phyloP scores from a whole-genome alignment of 2,329 filamentous ascomycete species.

The Aspergillus fumigatus region DNA sequence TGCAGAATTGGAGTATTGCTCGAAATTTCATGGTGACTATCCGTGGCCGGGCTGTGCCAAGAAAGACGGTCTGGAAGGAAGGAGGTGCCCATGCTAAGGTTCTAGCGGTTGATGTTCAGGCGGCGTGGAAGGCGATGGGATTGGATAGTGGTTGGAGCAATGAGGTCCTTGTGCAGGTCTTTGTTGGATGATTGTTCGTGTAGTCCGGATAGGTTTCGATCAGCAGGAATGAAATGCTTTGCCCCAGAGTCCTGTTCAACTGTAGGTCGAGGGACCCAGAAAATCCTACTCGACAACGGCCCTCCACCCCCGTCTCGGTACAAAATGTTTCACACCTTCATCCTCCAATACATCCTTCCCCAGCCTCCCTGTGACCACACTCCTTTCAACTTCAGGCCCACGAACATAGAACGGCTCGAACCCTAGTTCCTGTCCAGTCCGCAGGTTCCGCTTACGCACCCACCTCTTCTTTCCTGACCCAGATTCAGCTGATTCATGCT shows the following conservation, averaged over 20 bases:
- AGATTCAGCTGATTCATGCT: neutral
- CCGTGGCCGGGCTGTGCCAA: conserved; percentile 64
- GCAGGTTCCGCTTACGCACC: conserved; percentile 20
- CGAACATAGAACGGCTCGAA: conserved; percentile 59
- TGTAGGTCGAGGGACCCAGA: neutral
- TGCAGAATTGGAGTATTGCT: conserved; percentile 57
- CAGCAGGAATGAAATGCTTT: neutral
- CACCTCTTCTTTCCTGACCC: conserved; percentile 20
- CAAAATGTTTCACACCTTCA: conserved; percentile 55
- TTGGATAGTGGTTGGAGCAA: conserved; percentile 73
- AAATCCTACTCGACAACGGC: conserved; percentile 22
- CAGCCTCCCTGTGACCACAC: conserved; percentile 60
- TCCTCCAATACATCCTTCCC: conserved; percentile 58
- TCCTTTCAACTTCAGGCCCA: conserved; percentile 59
- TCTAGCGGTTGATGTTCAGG: conserved; percentile 70
- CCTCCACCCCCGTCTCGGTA: conserved; percentile 58
- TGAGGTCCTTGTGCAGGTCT: conserved; percentile 67
- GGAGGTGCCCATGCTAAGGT: conserved; percentile 50
- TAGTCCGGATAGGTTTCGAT: neutral
- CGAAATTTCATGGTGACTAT: conserved; percentile 71
- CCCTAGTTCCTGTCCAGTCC: conserved; percentile 19
- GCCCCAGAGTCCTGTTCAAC: neutral
- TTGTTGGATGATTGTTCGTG: conserved; percentile 30
- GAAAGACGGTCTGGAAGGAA: conserved; percentile 57
- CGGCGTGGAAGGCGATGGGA: conserved; percentile 71